Evolutionary conservation across 2,329 filamentous ascomycete species (phyloP).

Genomic region (Colletotrichum noveboracense): DNA sequence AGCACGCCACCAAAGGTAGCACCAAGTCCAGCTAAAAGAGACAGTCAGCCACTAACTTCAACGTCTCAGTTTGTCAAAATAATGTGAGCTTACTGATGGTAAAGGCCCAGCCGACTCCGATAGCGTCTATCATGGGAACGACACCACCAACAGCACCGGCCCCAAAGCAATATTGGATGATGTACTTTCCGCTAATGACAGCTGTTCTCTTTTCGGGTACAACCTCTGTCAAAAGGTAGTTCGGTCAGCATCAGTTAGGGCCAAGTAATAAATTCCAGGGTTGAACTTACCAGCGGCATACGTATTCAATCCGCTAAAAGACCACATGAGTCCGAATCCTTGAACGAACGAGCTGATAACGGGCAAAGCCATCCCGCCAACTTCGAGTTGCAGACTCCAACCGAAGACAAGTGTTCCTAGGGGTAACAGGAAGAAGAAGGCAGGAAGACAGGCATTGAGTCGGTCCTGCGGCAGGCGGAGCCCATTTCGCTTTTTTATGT

Average conservation of each 20-base stretch:
- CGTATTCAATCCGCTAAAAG: not conserved
- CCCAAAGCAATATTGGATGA: not conserved
- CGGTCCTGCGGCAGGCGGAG: not conserved
- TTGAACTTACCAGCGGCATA: not conserved
- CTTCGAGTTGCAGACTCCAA: not conserved
- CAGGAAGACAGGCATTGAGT: not conserved
- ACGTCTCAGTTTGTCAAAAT: accelerated
- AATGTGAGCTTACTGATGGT: not conserved
- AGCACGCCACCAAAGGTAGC: not conserved
- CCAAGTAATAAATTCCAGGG: no score
- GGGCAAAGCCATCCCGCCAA: not conserved
- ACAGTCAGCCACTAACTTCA: not conserved
- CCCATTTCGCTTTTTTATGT: not conserved
- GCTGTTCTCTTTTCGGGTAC: not conserved
- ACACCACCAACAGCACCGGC: not conserved
- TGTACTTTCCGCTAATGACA: not conserved
- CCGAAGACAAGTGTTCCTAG: not conserved
- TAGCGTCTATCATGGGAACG: not conserved
- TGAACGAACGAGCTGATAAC: not conserved
- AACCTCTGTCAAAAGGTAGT: not conserved
- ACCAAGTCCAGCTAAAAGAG: not conserved
- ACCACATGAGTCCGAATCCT: not conserved
- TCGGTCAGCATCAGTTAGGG: not conserved
- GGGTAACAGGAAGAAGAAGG: not conserved
- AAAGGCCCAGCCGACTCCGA: not conserved